Conservation (phyloP, 2,329 filamentous ascomycete species). For the Emergomyces africanus region DNA sequence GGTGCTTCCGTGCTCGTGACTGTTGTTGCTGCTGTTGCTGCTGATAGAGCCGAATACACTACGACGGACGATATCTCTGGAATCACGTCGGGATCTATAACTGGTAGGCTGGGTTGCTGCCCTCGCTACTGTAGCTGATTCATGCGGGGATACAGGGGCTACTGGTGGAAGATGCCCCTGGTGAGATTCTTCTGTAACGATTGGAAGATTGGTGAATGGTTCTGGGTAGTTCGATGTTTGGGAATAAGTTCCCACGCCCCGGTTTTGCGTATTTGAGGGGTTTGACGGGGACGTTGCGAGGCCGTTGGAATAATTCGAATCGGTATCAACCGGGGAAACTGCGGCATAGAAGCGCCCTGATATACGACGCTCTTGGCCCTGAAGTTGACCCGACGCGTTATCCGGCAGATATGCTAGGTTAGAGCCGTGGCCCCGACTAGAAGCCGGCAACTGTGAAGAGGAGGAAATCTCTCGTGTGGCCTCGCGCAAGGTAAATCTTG, state of each 20-base stretch:
- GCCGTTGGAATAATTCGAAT: background rate
- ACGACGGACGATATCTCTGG: background rate
- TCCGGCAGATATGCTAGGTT: background rate
- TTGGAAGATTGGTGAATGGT: background rate
- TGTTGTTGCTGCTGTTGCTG: background rate
- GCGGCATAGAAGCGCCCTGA: slow-evolving; percentile 5
- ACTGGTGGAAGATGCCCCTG: background rate
- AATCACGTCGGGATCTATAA: background rate
- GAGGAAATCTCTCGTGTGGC: background rate
- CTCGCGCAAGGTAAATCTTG: background rate
- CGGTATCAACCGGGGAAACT: background rate
- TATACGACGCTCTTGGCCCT: background rate
- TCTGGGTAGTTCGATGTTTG: background rate
- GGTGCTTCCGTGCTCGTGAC: background rate
- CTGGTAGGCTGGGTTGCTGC: background rate
- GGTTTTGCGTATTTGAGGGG: background rate
- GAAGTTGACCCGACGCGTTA: background rate
- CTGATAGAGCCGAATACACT: background rate
- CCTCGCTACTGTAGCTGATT: background rate
- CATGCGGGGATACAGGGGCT: background rate
- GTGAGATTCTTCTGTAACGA: background rate
- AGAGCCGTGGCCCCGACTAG: background rate
- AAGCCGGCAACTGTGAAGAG: background rate
- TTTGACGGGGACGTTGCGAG: background rate
- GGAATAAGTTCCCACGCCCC: background rate